These are phyloP conservation scores for Ustilago hordei DNA, from an alignment of 1,284 basidiomycete genomes.

Conservation along the genomic window DNA sequence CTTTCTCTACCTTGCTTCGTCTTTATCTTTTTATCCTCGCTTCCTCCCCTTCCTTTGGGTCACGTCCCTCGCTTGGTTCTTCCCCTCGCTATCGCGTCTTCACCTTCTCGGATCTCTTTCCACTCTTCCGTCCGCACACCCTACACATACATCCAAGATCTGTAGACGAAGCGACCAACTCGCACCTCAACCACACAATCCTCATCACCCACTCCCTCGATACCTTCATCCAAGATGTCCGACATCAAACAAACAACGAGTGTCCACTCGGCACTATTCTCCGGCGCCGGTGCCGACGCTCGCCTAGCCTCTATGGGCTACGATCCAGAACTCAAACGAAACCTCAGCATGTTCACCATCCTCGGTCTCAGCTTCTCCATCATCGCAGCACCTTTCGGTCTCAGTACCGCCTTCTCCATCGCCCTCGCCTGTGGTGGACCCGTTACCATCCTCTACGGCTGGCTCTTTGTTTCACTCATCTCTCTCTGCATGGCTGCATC, in stretches of 20 bases:
- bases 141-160: background rate
- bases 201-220: background rate
- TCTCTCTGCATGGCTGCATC: slow-evolving; percentile 71
- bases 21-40: background rate
- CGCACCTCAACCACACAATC: background rate
- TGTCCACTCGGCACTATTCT: slow-evolving; percentile 55
- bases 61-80: background rate
- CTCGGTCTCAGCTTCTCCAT: slow-evolving; percentile 71
- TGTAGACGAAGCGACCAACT: background rate
- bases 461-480: slow-evolving; percentile 72
- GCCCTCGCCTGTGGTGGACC: slow-evolving; percentile 71
- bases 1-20: background rate
- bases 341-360: slow-evolving; percentile 72
- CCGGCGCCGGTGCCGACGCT: slow-evolving; percentile 61
- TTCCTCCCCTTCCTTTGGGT: background rate
- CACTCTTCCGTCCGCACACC: background rate
- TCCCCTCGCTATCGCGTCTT: background rate
- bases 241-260: slow-evolving; percentile 42
- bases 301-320: slow-evolving; percentile 71
- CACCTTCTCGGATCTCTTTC: background rate
- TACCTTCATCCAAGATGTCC: slow-evolving; percentile 11
- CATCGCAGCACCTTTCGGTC: slow-evolving; percentile 71
- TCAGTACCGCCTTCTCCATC: slow-evolving; percentile 70
- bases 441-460: slow-evolving; percentile 71
- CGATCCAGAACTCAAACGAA: slow-evolving; percentile 71